Evolutionary conservation across 768 basidiomycete genomes (phyloP).

Genomic region (Russula compacta): DNA sequence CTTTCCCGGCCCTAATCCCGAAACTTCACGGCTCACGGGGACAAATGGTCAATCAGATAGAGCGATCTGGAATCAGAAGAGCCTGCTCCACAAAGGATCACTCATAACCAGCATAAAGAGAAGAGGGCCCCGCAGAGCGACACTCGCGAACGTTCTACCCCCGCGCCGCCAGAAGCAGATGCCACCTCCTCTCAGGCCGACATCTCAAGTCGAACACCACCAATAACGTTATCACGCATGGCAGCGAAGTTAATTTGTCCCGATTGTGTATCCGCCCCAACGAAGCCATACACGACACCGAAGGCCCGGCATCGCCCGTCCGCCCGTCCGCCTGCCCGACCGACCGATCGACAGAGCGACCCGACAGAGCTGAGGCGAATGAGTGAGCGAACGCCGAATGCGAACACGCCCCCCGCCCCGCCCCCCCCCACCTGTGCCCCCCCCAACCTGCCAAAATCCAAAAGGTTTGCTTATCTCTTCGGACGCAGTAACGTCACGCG

Average conservation of each 20-base stretch:
- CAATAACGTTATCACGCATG: slow-evolving; percentile 16
- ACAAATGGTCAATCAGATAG: neutral
- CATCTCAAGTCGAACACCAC: slow-evolving; percentile 13
- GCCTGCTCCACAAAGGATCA: neutral
- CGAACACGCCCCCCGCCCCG: too few relatives aligned
- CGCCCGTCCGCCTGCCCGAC: neutral
- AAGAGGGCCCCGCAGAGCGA: neutral
- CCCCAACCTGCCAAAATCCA: too few relatives aligned
- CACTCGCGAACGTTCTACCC: slow-evolving; percentile 15
- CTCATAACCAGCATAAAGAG: neutral
- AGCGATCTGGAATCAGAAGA: neutral
- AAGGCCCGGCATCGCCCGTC: slow-evolving; percentile 14
- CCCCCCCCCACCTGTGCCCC: too few relatives aligned
- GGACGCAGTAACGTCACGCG: too few relatives aligned
- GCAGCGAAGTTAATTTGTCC: slow-evolving; percentile 16
- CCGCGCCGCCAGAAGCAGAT: slow-evolving; percentile 18
- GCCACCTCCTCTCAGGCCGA: neutral
- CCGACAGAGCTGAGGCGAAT: neutral
- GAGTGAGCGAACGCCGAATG: too few relatives aligned
- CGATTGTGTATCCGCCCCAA: slow-evolving; percentile 12
- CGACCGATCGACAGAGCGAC: neutral
- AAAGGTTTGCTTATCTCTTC: too few relatives aligned
- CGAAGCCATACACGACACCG: neutral
- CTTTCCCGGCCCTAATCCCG: neutral
- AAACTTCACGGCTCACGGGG: neutral